These are phyloP conservation scores for Hericium erinaceus DNA, from an alignment of 768 basidiomycete species.

Conservation along the genomic window DNA sequence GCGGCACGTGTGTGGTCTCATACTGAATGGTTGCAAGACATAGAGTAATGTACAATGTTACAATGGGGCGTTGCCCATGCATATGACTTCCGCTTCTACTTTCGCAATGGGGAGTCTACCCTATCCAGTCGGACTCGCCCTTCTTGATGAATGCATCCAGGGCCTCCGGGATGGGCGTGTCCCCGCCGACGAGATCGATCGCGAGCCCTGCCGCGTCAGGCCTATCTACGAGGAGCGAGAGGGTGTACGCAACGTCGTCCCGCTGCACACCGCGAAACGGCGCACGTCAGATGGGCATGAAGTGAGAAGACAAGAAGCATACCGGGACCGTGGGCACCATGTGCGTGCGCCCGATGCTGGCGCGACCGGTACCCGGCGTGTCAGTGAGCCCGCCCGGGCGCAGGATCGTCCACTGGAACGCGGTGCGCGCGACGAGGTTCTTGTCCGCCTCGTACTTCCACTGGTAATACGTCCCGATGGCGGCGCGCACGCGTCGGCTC, in stretches of 20 bases:
- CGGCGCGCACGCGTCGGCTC: conserved; percentile 34
- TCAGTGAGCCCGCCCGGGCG: conserved; percentile 54
- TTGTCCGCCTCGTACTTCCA: conserved; percentile 36
- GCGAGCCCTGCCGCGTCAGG: conserved; percentile 48
- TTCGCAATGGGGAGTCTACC: conserved; percentile 1
- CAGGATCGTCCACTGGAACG: conserved; percentile 59
- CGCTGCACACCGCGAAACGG: conserved; percentile 24
- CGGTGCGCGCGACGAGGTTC: conserved; percentile 34
- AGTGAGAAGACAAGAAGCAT: conserved; percentile 11
- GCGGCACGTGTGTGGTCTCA: no score
- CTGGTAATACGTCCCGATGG: conserved; percentile 32
- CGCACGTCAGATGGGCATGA: neutral
- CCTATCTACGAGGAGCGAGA: conserved; percentile 40
- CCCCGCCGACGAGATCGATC: conserved; percentile 52
- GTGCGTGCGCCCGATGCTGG: conserved; percentile 44
- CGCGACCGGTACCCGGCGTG: conserved; percentile 40
- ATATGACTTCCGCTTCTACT: neutral
- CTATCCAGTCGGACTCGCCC: conserved; percentile 29
- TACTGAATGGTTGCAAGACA: neutral
- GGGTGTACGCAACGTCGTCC: conserved; percentile 45
- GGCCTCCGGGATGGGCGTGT: conserved; percentile 34
- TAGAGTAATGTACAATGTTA: neutral
- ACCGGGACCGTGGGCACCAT: conserved; percentile 40
- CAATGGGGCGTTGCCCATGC: no score
- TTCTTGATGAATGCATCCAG: conserved; percentile 42